A percentile compares a stretch with the other conserved stretches of the same genome.
phyloP scores from a whole-genome alignment of 2,329 filamentous ascomycete species.

The Clonostachys rhizophaga region DNA sequence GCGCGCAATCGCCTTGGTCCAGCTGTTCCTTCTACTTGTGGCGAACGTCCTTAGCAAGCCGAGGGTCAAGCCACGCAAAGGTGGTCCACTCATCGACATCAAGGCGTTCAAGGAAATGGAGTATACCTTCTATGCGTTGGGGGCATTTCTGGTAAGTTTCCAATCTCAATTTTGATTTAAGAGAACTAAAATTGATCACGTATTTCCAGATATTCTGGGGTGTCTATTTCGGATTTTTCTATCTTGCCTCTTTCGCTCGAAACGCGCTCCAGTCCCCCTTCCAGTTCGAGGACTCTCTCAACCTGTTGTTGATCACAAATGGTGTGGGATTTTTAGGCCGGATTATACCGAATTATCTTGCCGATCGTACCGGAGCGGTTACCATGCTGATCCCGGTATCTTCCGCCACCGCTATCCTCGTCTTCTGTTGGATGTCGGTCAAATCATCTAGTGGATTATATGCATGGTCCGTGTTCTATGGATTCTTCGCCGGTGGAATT shows the following conservation, averaged over 20 bases:
- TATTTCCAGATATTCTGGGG: conserved; percentile 17
- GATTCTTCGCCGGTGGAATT: conserved; percentile 57
- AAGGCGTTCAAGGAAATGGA: conserved; percentile 42
- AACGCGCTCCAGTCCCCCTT: conserved; percentile 34
- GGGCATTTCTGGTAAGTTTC: conserved; percentile 8
- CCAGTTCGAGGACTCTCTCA: conserved; percentile 42
- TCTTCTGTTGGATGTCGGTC: conserved; percentile 51
- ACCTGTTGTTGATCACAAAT: conserved; percentile 56
- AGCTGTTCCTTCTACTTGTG: too few species aligned
- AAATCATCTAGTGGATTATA: conserved; percentile 26
- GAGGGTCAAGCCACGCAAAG: conserved; percentile 39
- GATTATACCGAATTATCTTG: conserved; percentile 47
- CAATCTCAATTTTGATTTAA: not conserved
- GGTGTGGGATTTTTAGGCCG: conserved; percentile 52
- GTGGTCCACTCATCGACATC: conserved; percentile 45
- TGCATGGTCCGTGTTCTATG: conserved; percentile 59
- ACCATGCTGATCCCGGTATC: conserved; percentile 50
- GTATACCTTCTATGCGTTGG: conserved; percentile 27
- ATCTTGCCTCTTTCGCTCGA: conserved; percentile 16
- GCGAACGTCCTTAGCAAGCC: conserved; percentile 36
- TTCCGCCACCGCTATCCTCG: conserved; percentile 34
- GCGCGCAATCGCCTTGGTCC: conserved; percentile 24
- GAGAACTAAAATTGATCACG: not conserved
- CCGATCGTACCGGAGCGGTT: conserved; percentile 50
- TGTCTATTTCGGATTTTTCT: conserved; percentile 31